Base-by-base conservation (phyloP, 1,284 basidiomycete species). In the Neonothopanus nambi region DNA sequence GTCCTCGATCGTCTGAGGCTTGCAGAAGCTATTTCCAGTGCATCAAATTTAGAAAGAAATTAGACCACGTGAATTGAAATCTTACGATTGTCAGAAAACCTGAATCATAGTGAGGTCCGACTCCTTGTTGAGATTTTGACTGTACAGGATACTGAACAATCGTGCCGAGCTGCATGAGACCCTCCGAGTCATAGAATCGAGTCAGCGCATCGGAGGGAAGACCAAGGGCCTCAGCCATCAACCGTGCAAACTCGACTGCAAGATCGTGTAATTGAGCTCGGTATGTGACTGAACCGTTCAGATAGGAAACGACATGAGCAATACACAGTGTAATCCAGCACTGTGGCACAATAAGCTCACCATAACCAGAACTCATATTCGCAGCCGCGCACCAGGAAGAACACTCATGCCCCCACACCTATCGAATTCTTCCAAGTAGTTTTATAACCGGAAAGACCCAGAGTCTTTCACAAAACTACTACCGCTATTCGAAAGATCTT, bases 31-130 rank as follows among this genome's bases (percentile, higher is more conserved):
- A 56, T 20, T 46, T 8, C 12, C 36, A 46, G 50, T 26, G 13
- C 12, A 7, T 12, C 24, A 17, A 17, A 43, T 15, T 20, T 17
- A 40, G 18, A n/a, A 3, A 24, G n/a, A n/a, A n/a, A n/a, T n/a
- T n/a, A n/a, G n/a, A n/a, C n/a, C n/a, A n/a, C n/a, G n/a, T n/a
- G n/a, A n/a, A n/a, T n/a, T n/a, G n/a, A n/a, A n/a, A 41, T 52
- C 77, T 42, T 54, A 86, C 85, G 60, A 88, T 81, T 5, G 85
- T 88, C 55, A 88, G 63, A 66, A 88, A 87, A 0, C 84, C 82
- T 0, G 79, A 81, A 61, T 88, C 86, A 58, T 80, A 88, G 65
- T 89, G 86, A 6, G 87, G 84, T 0, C 87, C 86, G 5, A 89
- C 85, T 17, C 86, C 86, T 64, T 88, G 86, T 7, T 44, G 18